A percentile compares a stretch with the other conserved stretches of the same genome.
Evolutionary conservation across 805 yeast genomes (phyloP).

Genomic region (Kluyveromyces starmeri): DNA sequence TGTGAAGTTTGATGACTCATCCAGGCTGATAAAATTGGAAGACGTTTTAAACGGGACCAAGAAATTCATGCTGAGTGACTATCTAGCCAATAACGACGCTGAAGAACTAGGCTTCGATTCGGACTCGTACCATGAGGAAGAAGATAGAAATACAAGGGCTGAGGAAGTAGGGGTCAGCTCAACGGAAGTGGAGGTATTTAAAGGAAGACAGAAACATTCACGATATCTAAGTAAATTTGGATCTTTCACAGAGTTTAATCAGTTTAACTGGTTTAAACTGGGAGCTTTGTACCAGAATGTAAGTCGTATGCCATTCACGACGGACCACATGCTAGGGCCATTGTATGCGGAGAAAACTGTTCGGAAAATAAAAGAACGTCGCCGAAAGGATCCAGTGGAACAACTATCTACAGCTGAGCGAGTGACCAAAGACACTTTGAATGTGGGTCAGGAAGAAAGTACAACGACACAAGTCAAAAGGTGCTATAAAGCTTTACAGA

Average conservation of each 20-base stretch:
- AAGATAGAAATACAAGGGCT: constrained; percentile 16
- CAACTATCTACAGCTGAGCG: constrained; percentile 44
- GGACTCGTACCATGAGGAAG: too few species aligned
- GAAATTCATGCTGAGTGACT: constrained; percentile 31
- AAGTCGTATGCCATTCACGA: constrained; percentile 39
- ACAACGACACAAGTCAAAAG: constrained; percentile 57
- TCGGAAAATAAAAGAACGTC: constrained; percentile 25
- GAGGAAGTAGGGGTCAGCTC: constrained; percentile 20
- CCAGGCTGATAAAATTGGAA: constrained; percentile 39
- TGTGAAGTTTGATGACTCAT: constrained; percentile 48
- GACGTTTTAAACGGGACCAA: constrained; percentile 37
- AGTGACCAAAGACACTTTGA: constrained; percentile 44
- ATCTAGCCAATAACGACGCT: too few species aligned
- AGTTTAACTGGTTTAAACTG: constrained; percentile 49
- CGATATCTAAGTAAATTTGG: constrained; percentile 19
- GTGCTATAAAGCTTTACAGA: constrained; percentile 37
- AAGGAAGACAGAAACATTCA: constrained; percentile 12
- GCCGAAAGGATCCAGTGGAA: constrained; percentile 34
- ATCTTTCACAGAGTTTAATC: constrained; percentile 31
- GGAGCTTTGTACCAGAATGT: constrained; percentile 44
- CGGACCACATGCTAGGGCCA: constrained; percentile 66
- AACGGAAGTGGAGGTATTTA: constrained; percentile 14
- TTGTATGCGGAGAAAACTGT: constrained; percentile 48
- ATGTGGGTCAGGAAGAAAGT: constrained; percentile 42
- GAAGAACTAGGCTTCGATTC: too few species aligned